Evolutionary conservation across 805 yeast genomes (phyloP).

Genomic region (Pichia occidentalis): DNA sequence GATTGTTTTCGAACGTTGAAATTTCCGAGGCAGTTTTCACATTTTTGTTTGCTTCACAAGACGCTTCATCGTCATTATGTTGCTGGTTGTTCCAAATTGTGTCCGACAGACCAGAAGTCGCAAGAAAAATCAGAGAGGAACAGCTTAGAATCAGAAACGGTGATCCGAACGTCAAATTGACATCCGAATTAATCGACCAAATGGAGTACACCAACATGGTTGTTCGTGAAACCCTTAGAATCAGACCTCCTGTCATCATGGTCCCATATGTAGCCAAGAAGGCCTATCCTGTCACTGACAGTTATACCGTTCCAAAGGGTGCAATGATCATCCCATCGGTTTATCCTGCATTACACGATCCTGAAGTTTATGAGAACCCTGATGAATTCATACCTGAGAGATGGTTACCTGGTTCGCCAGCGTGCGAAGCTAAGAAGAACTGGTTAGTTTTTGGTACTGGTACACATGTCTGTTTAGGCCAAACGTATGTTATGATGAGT

Average conservation of each 20-base stretch:
- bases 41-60: slow-evolving; percentile 95
- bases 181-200: slow-evolving; percentile 68
- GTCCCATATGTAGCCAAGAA: slow-evolving; percentile 94
- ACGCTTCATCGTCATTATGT: slow-evolving; percentile 93
- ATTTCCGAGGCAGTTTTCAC: slow-evolving; percentile 96
- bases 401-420: slow-evolving; percentile 78
- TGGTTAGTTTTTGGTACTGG: slow-evolving; percentile 98
- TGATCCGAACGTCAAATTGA: slow-evolving; percentile 57
- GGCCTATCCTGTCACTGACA: slow-evolving; percentile 73
- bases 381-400: slow-evolving; percentile 94
- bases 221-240: slow-evolving; percentile 86
- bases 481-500: slow-evolving; percentile 85
- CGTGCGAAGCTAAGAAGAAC: slow-evolving; percentile 72
- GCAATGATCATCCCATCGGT: slow-evolving; percentile 94
- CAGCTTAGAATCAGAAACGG: slow-evolving; percentile 77
- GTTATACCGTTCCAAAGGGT: slow-evolving; percentile 92
- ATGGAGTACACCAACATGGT: slow-evolving; percentile 89
- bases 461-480: slow-evolving; percentile 94
- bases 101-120: slow-evolving; percentile 92
- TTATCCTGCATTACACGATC: slow-evolving; percentile 95
- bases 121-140: slow-evolving; percentile 82
- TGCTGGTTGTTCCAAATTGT: slow-evolving; percentile 97
- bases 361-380: slow-evolving; percentile 92
- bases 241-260: slow-evolving; percentile 97
- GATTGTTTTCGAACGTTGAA: slow-evolving; percentile 85